A percentile compares a stretch with the other conserved stretches of the same genome.
These are phyloP conservation scores for Leptographium radiaticola DNA, from an alignment of 2,329 filamentous ascomycete genomes.

Conservation along the genomic window DNA sequence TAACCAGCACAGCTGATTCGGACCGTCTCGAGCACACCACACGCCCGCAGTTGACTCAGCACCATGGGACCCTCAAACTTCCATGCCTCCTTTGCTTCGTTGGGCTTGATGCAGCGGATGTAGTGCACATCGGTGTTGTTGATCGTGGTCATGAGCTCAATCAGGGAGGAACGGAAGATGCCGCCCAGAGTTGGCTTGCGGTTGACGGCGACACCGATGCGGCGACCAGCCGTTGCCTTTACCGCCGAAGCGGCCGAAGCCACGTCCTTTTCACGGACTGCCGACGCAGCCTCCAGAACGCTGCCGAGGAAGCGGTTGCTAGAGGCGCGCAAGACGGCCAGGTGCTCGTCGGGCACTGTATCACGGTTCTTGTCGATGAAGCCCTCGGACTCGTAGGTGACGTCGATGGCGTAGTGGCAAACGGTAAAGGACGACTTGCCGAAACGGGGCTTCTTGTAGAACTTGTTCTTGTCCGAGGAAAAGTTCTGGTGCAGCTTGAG, in stretches of 20 bases:
- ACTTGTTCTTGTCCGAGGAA: constrained; percentile 77
- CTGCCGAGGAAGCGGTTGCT: constrained; percentile 74
- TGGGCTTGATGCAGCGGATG: constrained; percentile 97
- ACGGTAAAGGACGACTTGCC: constrained; percentile 96
- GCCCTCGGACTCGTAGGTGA: constrained; percentile 96
- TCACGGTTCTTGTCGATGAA: constrained; percentile 99
- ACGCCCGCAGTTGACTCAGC: constrained; percentile 88
- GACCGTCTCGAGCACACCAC: constrained; percentile 96
- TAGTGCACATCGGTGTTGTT: constrained; percentile 98
- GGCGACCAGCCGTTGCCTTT: constrained; percentile 67
- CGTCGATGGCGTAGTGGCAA: constrained; percentile 94
- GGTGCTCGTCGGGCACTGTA: constrained; percentile 94
- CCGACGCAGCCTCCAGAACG: constrained; percentile 73
- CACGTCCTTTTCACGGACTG: constrained; percentile 80
- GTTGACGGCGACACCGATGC: constrained; percentile 84
- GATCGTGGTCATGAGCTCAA: constrained; percentile 96
- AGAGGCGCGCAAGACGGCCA: constrained; percentile 79
- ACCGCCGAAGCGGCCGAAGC: constrained; percentile 52
- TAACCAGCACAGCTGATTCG: constrained; percentile 96
- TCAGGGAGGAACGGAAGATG: constrained; percentile 96
- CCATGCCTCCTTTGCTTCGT: constrained; percentile 93
- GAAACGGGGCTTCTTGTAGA: constrained; percentile 97
- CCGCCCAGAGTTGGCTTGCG: constrained; percentile 94
- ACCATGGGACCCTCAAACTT: constrained; percentile 99
- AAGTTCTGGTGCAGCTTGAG: constrained; percentile 95